Evolutionary conservation across 2,329 filamentous ascomycete genomes (phyloP).

Genomic region (Stachybotrys chlorohalonatus): DNA sequence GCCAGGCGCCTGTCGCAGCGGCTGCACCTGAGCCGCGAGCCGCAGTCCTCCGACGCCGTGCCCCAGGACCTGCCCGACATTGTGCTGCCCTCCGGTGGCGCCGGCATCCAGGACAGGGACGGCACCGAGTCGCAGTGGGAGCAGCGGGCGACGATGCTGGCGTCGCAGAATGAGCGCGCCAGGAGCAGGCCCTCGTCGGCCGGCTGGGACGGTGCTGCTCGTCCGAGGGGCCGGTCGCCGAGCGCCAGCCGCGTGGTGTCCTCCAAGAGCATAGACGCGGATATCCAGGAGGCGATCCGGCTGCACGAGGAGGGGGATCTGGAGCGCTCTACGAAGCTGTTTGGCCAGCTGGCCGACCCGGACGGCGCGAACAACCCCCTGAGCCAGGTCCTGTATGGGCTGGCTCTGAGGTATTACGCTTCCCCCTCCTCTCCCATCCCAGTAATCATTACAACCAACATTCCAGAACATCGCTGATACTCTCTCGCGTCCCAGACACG

Average conservation of each 20-base stretch:
- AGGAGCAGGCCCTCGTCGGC: conserved; percentile 31
- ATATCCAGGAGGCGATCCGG: conserved; percentile 92
- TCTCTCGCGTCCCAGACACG: conserved; percentile 51
- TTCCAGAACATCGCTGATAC: neutral
- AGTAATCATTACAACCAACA: too few species aligned
- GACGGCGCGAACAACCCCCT: conserved; percentile 83
- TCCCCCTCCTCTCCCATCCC: too few species aligned
- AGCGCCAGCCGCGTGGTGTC: conserved; percentile 24
- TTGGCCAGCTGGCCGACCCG: conserved; percentile 74
- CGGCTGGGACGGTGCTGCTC: conserved; percentile 1
- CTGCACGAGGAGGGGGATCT: conserved; percentile 82
- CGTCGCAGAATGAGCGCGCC: conserved; percentile 48
- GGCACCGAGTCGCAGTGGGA: conserved; percentile 73
- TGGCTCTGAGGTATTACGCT: conserved; percentile 62
- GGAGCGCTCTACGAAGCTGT: conserved; percentile 72
- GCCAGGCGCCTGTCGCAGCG: conserved; percentile 54
- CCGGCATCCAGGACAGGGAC: conserved; percentile 26
- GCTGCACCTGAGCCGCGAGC: conserved; percentile 55
- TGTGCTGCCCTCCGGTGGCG: conserved; percentile 22
- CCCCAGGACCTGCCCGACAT: conserved; percentile 76
- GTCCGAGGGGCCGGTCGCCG: conserved; percentile 9
- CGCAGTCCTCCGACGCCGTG: conserved; percentile 60
- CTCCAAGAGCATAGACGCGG: conserved; percentile 48
- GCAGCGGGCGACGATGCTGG: conserved; percentile 82
- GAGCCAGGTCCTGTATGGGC: conserved; percentile 90